A percentile compares a stretch with the other conserved stretches of the same genome.
Evolutionary conservation across 768 basidiomycete species (phyloP).

Genomic region (Kwoniella mangroviensis): DNA sequence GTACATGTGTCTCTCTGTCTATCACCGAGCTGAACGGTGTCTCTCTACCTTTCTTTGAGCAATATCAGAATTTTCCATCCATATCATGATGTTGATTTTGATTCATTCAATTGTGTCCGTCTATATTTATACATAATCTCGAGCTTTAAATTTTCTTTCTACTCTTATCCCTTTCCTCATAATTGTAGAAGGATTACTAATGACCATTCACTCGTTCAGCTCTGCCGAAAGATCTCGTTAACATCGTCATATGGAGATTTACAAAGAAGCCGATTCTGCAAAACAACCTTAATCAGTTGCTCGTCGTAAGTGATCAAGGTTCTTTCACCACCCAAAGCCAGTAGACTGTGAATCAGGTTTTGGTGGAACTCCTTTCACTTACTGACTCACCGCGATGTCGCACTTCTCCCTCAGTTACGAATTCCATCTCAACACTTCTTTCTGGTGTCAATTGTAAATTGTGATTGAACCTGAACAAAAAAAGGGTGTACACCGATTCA

Average conservation of each 20-base stretch:
- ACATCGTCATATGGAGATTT: too few species aligned
- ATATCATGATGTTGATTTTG: background rate
- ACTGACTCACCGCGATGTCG: background rate
- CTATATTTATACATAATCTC: too few species aligned
- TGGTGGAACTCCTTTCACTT: background rate
- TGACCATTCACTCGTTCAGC: too few species aligned
- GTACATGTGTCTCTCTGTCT: background rate
- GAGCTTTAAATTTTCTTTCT: too few species aligned
- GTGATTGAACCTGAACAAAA: background rate
- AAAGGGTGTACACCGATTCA: background rate
- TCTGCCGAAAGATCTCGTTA: too few species aligned
- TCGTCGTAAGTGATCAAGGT: background rate
- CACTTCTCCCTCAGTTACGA: background rate
- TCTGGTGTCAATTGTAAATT: too few species aligned
- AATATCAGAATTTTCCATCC: background rate
- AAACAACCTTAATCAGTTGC: background rate
- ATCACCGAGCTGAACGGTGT: too few species aligned
- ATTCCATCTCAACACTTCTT: too few species aligned
- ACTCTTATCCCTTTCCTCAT: too few species aligned
- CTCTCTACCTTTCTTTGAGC: background rate
- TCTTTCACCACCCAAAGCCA: background rate
- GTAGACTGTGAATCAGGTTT: background rate
- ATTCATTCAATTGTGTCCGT: too few species aligned
- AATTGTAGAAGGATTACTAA: too few species aligned
- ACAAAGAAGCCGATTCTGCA: too few species aligned